A percentile compares a stretch with the other conserved stretches of the same genome.
phyloP scores from a whole-genome alignment of 1,284 basidiomycete genomes.

The Sphagnurus paluster region DNA sequence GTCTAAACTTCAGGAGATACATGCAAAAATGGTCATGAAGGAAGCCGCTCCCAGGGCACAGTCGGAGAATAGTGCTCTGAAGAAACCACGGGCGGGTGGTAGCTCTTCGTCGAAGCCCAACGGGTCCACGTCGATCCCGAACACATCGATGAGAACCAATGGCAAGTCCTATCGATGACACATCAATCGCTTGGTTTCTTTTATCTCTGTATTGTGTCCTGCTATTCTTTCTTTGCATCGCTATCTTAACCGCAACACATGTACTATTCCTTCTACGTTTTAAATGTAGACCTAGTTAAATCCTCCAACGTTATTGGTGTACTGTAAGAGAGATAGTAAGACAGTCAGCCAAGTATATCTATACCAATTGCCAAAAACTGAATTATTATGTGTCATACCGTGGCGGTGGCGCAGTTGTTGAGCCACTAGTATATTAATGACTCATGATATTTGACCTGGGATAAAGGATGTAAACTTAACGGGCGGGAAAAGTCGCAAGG shows the following conservation, averaged over 20 bases:
- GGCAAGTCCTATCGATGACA: constrained; percentile 53
- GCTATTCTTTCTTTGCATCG: constrained; percentile 16
- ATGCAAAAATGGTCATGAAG: constrained; percentile 91
- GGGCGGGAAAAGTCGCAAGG: constrained; percentile 59
- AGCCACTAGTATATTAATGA: no score
- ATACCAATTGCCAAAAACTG: no score
- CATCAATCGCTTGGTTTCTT: constrained; percentile 11
- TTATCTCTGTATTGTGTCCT: constrained; percentile 18
- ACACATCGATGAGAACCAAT: constrained; percentile 43
- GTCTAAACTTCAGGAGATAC: constrained; percentile 88
- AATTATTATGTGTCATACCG: no score
- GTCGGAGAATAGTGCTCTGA: constrained; percentile 41
- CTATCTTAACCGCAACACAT: constrained; percentile 23
- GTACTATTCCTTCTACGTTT: constrained; percentile 10
- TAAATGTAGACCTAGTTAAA: constrained; percentile 1
- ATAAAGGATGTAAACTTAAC: no score
- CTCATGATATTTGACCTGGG: no score
- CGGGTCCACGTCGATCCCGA: constrained; percentile 36
- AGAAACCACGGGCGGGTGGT: constrained; percentile 54
- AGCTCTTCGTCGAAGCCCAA: constrained; percentile 49
- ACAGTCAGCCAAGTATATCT: no score
- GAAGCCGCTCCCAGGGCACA: constrained; percentile 58
- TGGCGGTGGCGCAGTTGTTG: no score
- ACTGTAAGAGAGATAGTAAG: no score
- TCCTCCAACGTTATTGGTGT: neutral